A percentile compares a stretch with the other conserved stretches of the same genome.
Conservation (phyloP, 164 flowering plant species). For the Chloranthus sessilifolius region DNA sequence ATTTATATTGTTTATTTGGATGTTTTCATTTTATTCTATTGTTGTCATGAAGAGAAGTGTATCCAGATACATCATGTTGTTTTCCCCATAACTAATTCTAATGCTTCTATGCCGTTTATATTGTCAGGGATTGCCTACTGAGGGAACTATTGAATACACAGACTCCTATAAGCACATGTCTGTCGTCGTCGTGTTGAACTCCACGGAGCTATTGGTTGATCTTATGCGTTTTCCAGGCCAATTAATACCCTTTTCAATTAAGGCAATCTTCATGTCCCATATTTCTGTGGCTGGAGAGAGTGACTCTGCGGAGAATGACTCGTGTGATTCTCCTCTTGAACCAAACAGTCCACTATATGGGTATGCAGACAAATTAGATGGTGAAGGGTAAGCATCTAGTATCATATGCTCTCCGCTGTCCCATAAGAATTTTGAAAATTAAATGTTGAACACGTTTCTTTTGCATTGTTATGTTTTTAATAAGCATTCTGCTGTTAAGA, state of each 20-base stretch:
- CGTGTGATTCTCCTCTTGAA: slow-evolving; percentile 97
- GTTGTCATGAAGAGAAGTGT: not conserved
- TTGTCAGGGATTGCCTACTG: slow-evolving; percentile 80
- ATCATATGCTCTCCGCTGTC: not conserved
- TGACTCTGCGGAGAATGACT: slow-evolving; percentile 99
- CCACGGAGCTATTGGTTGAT: slow-evolving; percentile 87
- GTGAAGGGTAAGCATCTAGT: slow-evolving; percentile 63
- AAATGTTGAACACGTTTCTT: too few relatives aligned
- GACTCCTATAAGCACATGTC: slow-evolving; percentile 94
- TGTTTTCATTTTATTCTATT: slow-evolving; percentile 1
- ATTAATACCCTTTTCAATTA: slow-evolving; percentile 76
- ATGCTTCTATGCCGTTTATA: not conserved
- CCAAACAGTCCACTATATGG: slow-evolving; percentile 97
- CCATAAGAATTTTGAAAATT: too few relatives aligned
- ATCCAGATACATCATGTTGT: slow-evolving; percentile 1
- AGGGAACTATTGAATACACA: slow-evolving; percentile 49
- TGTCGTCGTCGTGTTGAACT: slow-evolving; percentile 76
- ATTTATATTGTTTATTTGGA: not conserved
- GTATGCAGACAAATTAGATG: slow-evolving; percentile 60
- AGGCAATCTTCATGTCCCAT: slow-evolving; percentile 79
- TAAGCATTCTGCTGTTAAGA: not conserved
- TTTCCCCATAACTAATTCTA: not conserved
- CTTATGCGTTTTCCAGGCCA: slow-evolving; percentile 96
- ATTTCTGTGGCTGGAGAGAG: slow-evolving; percentile 93
- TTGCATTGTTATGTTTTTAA: not conserved